Evolutionary conservation across 768 basidiomycete genomes (phyloP).

Genomic region (Leucosporidium yakuticum): DNA sequence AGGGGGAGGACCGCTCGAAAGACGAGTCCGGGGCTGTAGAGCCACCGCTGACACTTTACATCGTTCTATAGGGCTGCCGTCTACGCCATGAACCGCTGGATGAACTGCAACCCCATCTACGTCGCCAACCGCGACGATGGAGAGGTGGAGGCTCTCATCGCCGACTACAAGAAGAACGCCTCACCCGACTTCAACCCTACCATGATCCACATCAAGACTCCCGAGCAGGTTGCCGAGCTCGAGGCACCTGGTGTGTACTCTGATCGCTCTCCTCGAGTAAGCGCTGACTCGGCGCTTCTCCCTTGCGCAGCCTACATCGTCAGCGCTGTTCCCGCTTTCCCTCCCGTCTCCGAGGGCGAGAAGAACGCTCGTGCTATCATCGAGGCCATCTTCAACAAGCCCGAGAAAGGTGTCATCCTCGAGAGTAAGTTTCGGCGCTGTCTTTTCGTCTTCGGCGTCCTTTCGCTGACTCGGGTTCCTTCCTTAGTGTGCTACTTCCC

Average conservation of each 20-base stretch:
- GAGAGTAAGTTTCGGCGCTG: conserved; percentile 25
- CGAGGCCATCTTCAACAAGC: conserved; percentile 33
- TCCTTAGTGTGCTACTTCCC: conserved; percentile 33
- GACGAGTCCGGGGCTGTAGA: background rate
- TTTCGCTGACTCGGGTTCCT: background rate
- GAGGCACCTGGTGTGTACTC: conserved; percentile 31
- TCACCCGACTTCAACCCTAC: conserved; percentile 30
- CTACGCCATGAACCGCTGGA: conserved; percentile 31
- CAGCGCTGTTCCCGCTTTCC: conserved; percentile 37
- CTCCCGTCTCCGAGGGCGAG: conserved; percentile 32
- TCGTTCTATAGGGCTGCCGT: conserved; percentile 20
- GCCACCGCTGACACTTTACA: background rate
- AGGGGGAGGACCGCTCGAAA: background rate
- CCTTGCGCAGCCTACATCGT: conserved; percentile 32
- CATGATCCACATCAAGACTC: conserved; percentile 36
- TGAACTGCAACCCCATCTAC: conserved; percentile 37
- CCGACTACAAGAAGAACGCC: conserved; percentile 27
- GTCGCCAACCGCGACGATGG: conserved; percentile 38
- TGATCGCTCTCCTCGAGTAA: too few species aligned
- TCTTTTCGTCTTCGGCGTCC: background rate
- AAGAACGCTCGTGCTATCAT: conserved; percentile 34
- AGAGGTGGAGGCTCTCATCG: conserved; percentile 34
- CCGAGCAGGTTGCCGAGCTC: conserved; percentile 31
- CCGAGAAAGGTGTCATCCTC: conserved; percentile 37
- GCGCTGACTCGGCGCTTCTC: background rate